phyloP scores from a whole-genome alignment of 2,329 filamentous ascomycete genomes.

The Cladophialophora chaetospira region DNA sequence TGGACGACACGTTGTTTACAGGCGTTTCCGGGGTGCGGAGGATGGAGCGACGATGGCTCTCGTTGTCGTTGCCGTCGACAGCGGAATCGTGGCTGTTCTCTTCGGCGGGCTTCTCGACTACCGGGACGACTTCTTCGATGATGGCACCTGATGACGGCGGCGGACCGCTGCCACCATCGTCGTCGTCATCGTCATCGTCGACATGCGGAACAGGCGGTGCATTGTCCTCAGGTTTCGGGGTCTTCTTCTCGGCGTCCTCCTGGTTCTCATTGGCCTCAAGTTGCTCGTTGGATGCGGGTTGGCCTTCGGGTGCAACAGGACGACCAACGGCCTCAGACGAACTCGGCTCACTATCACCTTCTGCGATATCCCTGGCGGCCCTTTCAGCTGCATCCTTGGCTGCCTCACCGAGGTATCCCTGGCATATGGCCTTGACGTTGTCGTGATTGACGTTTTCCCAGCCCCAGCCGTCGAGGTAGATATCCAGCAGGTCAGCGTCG shows the following conservation, averaged over 20 bases:
- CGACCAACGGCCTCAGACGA: not conserved
- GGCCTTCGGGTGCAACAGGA: not conserved
- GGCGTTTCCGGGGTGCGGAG: not conserved
- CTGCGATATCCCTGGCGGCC: not conserved
- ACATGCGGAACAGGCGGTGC: not conserved
- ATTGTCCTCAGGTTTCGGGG: not conserved
- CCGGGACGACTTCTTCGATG: not conserved
- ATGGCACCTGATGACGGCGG: not conserved
- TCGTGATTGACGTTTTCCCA: not conserved
- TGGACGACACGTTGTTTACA: not conserved
- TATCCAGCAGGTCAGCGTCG: not conserved
- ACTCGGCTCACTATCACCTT: not conserved
- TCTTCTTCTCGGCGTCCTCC: not conserved
- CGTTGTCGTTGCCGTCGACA: not conserved
- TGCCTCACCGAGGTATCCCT: not conserved
- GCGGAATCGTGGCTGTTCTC: not conserved
- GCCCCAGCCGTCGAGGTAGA: not conserved
- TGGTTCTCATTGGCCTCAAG: not conserved
- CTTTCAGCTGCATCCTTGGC: not conserved
- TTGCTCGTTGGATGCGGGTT: not conserved
- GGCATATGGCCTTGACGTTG: not conserved
- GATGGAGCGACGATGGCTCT: not conserved
- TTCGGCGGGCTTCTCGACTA: not conserved
- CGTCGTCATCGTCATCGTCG: not conserved
- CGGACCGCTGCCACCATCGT: not conserved